Conservation (phyloP, 2,329 filamentous ascomycete genomes). For the Calonectria fujianensis region DNA sequence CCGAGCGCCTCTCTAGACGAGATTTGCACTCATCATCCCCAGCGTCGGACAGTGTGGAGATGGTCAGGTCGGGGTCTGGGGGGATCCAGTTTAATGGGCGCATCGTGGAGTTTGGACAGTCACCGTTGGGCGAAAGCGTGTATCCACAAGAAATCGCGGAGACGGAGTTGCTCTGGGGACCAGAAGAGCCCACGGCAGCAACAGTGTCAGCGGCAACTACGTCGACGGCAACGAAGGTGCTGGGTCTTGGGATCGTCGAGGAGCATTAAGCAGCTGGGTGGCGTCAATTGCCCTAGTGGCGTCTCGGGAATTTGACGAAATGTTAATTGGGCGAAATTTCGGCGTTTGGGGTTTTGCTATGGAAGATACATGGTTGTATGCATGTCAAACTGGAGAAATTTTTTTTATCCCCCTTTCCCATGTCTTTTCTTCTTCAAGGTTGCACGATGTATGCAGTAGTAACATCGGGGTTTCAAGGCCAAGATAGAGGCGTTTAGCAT, state of each 20-base stretch:
- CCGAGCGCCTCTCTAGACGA: slow-evolving; percentile 31
- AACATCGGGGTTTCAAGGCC: slow-evolving; percentile 1
- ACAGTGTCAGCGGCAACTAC: slow-evolving; percentile 6
- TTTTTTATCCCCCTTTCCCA: background rate
- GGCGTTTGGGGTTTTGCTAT: slow-evolving; percentile 19
- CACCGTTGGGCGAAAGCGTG: slow-evolving; percentile 26
- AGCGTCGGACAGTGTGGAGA: slow-evolving; percentile 42
- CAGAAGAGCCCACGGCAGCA: slow-evolving; percentile 27
- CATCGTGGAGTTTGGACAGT: slow-evolving; percentile 50
- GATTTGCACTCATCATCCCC: slow-evolving; percentile 29
- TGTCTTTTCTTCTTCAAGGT: slow-evolving; percentile 5
- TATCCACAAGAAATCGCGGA: slow-evolving; percentile 47
- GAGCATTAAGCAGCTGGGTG: slow-evolving; percentile 9
- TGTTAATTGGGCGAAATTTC: slow-evolving; percentile 1
- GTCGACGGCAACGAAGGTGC: slow-evolving; percentile 25
- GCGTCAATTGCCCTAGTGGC: slow-evolving; percentile 8
- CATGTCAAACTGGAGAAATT: background rate
- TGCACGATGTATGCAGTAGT: background rate
- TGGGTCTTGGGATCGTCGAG: slow-evolving; percentile 41
- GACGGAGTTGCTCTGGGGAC: slow-evolving; percentile 26
- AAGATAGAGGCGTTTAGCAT: slow-evolving; percentile 27
- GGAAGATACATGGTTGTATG: slow-evolving; percentile 9
- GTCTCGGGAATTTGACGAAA: slow-evolving; percentile 5
- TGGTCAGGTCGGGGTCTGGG: slow-evolving; percentile 52
- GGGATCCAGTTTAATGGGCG: slow-evolving; percentile 50